Conservation (phyloP, 768 basidiomycete genomes). For the Lanmaoa pseudosensibilis region DNA sequence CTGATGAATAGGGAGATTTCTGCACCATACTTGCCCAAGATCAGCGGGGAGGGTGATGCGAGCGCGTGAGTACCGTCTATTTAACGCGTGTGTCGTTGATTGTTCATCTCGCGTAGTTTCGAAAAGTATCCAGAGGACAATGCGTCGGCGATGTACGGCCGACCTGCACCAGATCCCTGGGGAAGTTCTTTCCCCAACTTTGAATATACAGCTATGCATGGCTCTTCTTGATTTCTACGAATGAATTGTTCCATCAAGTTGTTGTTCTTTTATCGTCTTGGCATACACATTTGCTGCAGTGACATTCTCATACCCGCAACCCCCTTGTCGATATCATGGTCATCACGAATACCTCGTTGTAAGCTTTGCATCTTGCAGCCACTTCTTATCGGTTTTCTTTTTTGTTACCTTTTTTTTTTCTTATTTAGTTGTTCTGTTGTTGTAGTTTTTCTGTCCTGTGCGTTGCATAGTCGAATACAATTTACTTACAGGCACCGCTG, state of each 20-base stretch:
- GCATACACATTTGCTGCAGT: conserved; percentile 12
- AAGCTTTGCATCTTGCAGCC: conserved; percentile 4
- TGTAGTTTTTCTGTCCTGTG: neutral
- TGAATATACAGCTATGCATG: conserved; percentile 57
- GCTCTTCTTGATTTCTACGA: conserved; percentile 8
- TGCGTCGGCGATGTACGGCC: conserved; percentile 58
- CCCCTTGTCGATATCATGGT: conserved; percentile 1
- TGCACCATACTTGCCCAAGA: conserved; percentile 92
- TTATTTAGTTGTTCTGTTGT: neutral
- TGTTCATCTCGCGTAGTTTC: conserved; percentile 46
- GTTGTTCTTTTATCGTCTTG: neutral
- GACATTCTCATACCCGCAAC: conserved; percentile 17
- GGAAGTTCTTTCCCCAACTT: conserved; percentile 77
- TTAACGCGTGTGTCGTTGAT: neutral
- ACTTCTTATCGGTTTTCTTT: neutral
- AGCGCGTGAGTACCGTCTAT: conserved; percentile 65
- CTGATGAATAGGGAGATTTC: conserved; percentile 83
- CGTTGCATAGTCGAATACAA: neutral
- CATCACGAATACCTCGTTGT: conserved; percentile 10
- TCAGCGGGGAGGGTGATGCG: conserved; percentile 90
- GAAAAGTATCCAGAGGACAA: conserved; percentile 80
- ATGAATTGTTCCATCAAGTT: conserved; percentile 2
- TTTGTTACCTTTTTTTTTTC: neutral
- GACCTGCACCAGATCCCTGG: conserved; percentile 54
- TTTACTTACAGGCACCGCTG: neutral